phyloP scores from a whole-genome alignment of 352 stramenopile genomes.

The Globisporangium canariense region DNA sequence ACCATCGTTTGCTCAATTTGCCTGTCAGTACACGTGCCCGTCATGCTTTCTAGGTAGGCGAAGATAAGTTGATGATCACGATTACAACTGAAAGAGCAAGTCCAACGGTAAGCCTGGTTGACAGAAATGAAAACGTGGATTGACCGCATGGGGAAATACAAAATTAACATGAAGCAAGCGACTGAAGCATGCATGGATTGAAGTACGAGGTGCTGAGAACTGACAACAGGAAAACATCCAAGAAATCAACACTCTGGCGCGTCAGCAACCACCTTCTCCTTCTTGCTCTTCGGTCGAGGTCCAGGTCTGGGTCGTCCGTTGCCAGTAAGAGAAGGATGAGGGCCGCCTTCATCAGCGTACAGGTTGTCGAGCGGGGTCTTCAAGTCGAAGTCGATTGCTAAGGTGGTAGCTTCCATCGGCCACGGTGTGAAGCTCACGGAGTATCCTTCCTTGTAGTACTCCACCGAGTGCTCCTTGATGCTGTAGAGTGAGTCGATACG shows the following conservation, averaged over 20 bases:
- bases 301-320: constrained; percentile 37
- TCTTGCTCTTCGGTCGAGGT: constrained; percentile 48
- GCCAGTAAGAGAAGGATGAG: constrained; percentile 8
- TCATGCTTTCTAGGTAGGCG: constrained; percentile 53
- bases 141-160: neutral
- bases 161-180: neutral
- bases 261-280: constrained; percentile 7
- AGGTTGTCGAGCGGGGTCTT: constrained; percentile 68
- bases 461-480: constrained; percentile 61
- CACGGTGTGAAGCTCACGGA: constrained; percentile 53
- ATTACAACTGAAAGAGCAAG: neutral
- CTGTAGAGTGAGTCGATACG: constrained; percentile 76
- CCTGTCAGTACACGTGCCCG: constrained; percentile 56
- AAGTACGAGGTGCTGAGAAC: neutral
- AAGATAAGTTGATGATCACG: constrained; percentile 11
- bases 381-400: constrained; percentile 37
- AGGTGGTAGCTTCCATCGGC: constrained; percentile 49
- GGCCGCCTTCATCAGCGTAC: constrained; percentile 41
- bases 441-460: constrained; percentile 63
- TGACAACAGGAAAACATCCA: neutral
- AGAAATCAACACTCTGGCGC: neutral
- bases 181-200: neutral
- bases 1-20: constrained; percentile 54
- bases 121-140: neutral
- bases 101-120: neutral